Base-by-base conservation (phyloP, 108 stramenopile species). In the Fragilariopsis cylindrus region DNA sequence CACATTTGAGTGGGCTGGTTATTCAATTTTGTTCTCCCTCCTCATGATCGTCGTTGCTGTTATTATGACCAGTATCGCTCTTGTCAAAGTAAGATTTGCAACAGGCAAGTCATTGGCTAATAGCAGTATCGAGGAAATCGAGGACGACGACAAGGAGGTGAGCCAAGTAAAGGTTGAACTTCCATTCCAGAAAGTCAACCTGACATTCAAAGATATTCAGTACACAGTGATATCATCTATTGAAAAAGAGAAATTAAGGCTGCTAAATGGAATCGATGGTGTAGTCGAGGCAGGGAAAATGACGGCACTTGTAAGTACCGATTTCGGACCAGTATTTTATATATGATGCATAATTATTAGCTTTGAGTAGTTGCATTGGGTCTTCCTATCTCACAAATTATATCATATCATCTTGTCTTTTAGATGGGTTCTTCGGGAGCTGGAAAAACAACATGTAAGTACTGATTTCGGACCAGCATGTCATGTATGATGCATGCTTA, bases 211-310 rank as follows among this genome's bases (percentile, higher is more conserved):
- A 30, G 76, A 85, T 57, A 75, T 89, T 19, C 82, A 75, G 48
- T 89, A 89, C 57, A 79, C 82, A 7, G 86, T 89, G 64, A 85
- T 57, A 41, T 71, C 86, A 30, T 85, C 84, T 5, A 86, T 75
- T 30, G 71, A 77, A n/a, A 81, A 86, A n/a, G 89, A 90, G 44
- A 77, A 85, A 45, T 69, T 90, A 49, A 80, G 83, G 65, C 60
- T 90, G 5, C 63, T 90, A 21, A 90, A 90, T 62, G 86, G 87
- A 9, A 71, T 87, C 3, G 78, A 74, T 73, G 89, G 89, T 11
- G 74, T 86, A 54, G 69, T 90, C 58, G 78, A 78, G 49, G 78
- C 87, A 21, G 89, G 89, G n/a, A 85, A 86, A 60, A 85, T 90
- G 87, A 90, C 89, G 16, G 89, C 89, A 39, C 57, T 65, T 15